Percentiles rank a stretch among this genome's conserved stretches.
phyloP scores from a whole-genome alignment of 2,329 filamentous ascomycete species.

The Fusarium protoensiforme region DNA sequence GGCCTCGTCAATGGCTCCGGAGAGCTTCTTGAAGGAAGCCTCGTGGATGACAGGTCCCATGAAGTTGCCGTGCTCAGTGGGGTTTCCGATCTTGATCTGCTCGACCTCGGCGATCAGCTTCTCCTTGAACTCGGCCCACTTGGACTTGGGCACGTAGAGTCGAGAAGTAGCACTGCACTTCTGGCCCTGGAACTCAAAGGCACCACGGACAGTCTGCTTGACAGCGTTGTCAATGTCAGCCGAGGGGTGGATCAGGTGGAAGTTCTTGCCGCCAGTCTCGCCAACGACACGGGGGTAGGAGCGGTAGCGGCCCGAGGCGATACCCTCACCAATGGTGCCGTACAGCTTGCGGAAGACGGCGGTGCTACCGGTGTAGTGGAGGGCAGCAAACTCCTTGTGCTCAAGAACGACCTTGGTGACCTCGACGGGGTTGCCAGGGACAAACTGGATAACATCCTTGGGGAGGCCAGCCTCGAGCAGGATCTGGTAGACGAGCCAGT shows the following conservation, averaged over 20 bases:
- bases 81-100: slow-evolving; percentile 76
- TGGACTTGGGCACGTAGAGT: slow-evolving; percentile 79
- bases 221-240: slow-evolving; percentile 84
- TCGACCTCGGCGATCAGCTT: slow-evolving; percentile 75
- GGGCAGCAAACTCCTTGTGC: slow-evolving; percentile 85
- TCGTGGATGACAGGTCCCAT: slow-evolving; percentile 89
- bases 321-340: slow-evolving; percentile 83
- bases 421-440: slow-evolving; percentile 87
- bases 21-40: slow-evolving; percentile 83
- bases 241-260: slow-evolving; percentile 82
- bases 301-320: slow-evolving; percentile 83
- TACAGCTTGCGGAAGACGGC: slow-evolving; percentile 91
- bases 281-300: slow-evolving; percentile 91
- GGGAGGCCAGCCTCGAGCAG: slow-evolving; percentile 91
- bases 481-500: slow-evolving; percentile 91
- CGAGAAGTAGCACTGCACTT: slow-evolving; percentile 91
- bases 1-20: slow-evolving; percentile 80
- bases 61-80: slow-evolving; percentile 79
- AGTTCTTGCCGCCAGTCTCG: slow-evolving; percentile 95
- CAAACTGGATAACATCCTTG: slow-evolving; percentile 90
- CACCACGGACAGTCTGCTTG: slow-evolving; percentile 84
- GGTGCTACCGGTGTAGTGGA: slow-evolving; percentile 96
- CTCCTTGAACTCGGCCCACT: slow-evolving; percentile 78
- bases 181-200: slow-evolving; percentile 92
- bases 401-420: slow-evolving; percentile 82